Evolutionary conservation across 208 protist species (phyloP).

Genomic region (Phytomonas sp.): DNA sequence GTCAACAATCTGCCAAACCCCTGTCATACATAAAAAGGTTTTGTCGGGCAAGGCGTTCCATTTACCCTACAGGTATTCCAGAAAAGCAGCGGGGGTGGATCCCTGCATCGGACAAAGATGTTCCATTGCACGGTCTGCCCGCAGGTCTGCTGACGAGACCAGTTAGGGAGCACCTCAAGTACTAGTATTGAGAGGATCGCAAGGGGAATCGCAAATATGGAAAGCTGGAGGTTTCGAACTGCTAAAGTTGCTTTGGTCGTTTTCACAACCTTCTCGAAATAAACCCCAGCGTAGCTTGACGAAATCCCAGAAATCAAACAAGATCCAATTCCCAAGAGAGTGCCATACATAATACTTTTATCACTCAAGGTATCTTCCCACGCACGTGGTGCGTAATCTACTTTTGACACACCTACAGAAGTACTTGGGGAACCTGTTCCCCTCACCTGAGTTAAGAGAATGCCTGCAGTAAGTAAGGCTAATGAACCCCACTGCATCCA

Average conservation of each 20-base stretch:
- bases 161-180: constrained; percentile 45
- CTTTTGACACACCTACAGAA: neutral
- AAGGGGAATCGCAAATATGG: constrained; percentile 64
- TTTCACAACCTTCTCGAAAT: constrained; percentile 83
- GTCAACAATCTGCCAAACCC: constrained; percentile 45
- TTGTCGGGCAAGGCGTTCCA: constrained; percentile 15
- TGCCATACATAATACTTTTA: neutral
- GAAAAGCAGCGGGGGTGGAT: neutral
- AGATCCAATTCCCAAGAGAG: constrained; percentile 34
- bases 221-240: constrained; percentile 78
- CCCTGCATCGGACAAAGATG: constrained; percentile 17
- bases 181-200: constrained; percentile 47
- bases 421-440: neutral
- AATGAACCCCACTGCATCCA: constrained; percentile 63
- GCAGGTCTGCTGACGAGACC: constrained; percentile 13
- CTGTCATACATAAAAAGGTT: constrained; percentile 58
- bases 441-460: constrained; percentile 44
- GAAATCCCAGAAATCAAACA: constrained; percentile 58
- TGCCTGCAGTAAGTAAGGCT: constrained; percentile 41
- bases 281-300: constrained; percentile 76
- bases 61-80: neutral
- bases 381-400: neutral
- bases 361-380: neutral
- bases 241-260: constrained; percentile 55
- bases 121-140: constrained; percentile 24